Conservation (phyloP, 805 yeast species). For the Tetrapisispora namnaoensis region DNA sequence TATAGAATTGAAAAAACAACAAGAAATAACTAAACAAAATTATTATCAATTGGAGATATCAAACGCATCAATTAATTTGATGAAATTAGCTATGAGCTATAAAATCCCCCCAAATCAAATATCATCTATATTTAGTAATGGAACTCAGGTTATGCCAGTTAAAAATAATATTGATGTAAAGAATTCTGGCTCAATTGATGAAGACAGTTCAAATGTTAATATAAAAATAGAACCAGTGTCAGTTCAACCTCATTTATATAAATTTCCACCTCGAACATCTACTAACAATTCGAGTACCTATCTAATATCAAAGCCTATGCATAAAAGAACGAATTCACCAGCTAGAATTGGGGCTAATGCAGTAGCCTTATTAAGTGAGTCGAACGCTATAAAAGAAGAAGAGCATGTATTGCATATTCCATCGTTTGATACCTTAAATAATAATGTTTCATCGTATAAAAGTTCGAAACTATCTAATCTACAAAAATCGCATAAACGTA, state of each 20-base stretch:
- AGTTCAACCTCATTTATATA: conserved; percentile 11
- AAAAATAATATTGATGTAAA: no score
- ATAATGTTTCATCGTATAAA: not conserved
- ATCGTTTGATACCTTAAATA: not conserved
- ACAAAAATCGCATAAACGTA: conserved; percentile 4
- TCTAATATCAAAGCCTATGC: conserved; percentile 5
- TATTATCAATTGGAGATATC: conserved; percentile 57
- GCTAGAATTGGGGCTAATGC: conserved; percentile 68
- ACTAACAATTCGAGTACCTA: conserved; percentile 6
- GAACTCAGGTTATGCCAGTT: not conserved
- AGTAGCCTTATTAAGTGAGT: conserved; percentile 40
- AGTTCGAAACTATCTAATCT: not conserved
- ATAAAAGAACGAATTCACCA: conserved; percentile 46
- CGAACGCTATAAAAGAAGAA: conserved; percentile 22
- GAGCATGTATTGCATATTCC: conserved; percentile 4
- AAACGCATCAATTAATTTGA: conserved; percentile 48
- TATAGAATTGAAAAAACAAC: conserved; percentile 52
- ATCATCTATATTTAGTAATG: conserved; percentile 41
- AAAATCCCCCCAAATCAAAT: conserved; percentile 59
- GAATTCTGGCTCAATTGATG: not conserved
- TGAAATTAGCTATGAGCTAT: conserved; percentile 49
- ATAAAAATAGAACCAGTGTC: not conserved
- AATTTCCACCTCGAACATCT: conserved; percentile 18
- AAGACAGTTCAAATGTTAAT: not conserved
- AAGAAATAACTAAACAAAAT: conserved; percentile 77